phyloP scores from a whole-genome alignment of 495 filamentous ascomycete species.

The Aspergillus sparsus region DNA sequence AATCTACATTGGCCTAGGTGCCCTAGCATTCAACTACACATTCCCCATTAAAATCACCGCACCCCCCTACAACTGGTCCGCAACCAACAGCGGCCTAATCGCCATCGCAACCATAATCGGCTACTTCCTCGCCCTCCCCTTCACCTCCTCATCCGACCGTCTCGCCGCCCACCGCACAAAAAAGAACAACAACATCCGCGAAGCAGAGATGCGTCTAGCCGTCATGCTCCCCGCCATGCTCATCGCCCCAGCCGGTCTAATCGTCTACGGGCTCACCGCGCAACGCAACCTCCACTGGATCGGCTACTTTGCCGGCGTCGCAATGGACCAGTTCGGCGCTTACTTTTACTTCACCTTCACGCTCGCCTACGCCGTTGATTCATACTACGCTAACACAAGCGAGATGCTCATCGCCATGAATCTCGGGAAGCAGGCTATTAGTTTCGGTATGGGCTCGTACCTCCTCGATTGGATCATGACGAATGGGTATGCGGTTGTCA shows the following conservation, averaged over 20 bases:
- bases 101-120: conserved; percentile 54
- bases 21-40: conserved; percentile 60
- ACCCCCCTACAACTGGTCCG: conserved; percentile 59
- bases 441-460: conserved; percentile 61
- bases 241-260: conserved; percentile 53
- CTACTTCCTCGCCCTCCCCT: conserved; percentile 56
- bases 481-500: conserved; percentile 57
- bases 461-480: conserved; percentile 59
- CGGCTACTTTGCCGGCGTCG: conserved; percentile 55
- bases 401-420: conserved; percentile 73
- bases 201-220: conserved; percentile 63
- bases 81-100: conserved; percentile 58
- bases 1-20: conserved; percentile 60
- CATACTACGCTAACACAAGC: conserved; percentile 55
- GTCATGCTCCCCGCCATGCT: conserved; percentile 57
- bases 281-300: conserved; percentile 56
- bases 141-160: conserved; percentile 56
- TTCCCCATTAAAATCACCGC: conserved; percentile 58
- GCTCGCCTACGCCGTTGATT: conserved; percentile 61
- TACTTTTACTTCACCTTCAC: conserved; percentile 63
- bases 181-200: conserved; percentile 56
- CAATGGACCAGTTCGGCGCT: conserved; percentile 52
- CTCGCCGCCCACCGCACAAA: conserved; percentile 57
- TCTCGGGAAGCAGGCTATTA: conserved; percentile 64
- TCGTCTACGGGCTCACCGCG: conserved; percentile 58